Evolutionary conservation across 2,329 filamentous ascomycete species (phyloP), one percentile per base, ranked within the genome.

Genomic region (Thelonectria rubi): DNA sequence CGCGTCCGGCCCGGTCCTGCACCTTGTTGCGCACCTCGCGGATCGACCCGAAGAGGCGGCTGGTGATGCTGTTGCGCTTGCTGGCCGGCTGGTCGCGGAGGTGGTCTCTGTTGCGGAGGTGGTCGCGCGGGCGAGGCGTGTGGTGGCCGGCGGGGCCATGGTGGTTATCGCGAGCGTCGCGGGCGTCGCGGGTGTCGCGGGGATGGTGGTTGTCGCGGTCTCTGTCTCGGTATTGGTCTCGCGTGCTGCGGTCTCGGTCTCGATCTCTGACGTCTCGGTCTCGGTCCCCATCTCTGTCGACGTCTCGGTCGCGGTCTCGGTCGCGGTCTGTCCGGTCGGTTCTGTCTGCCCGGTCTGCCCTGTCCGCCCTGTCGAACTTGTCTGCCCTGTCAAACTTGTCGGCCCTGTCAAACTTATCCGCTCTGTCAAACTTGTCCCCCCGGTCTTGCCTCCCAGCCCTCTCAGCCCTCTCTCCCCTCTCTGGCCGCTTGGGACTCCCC

Each of bases 11-110:
- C 21, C 46, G 34, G 24, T 57, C 55, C 14, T 57, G 55, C 24
- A 57, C 46, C 20, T 75, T 70, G 40, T 73, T 73, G 56, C 76
- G 72, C 30, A 70, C 73, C 58, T 74, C 72, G 58, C 67, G 67
- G 52, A 79, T 71, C 11, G 76, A 74, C 34, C 74, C 74, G 30
- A 74, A 71, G 6, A 80, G 70, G 43, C 78, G 76, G 48, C 77
- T 75, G 39, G 78, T 78, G 58, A 81, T 76, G 72, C 78, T 81
- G 55, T 76, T 75, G 40, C 79, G 74, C 68, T 78, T 79, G 65
- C 65, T 75, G 43, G 74, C 67, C 30, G 74, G 69, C 39, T 70
- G 59, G 32, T 72, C 70, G 15, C 37, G 49, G 7, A 61, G 53
- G 20, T 61, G 58, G 11, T 61, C 58, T 39, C 42, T 55, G 53